Evolutionary conservation across 2,329 filamentous ascomycete genomes (phyloP), one percentile per base, ranked within the genome.

Genomic region (Zalaria obscura): DNA sequence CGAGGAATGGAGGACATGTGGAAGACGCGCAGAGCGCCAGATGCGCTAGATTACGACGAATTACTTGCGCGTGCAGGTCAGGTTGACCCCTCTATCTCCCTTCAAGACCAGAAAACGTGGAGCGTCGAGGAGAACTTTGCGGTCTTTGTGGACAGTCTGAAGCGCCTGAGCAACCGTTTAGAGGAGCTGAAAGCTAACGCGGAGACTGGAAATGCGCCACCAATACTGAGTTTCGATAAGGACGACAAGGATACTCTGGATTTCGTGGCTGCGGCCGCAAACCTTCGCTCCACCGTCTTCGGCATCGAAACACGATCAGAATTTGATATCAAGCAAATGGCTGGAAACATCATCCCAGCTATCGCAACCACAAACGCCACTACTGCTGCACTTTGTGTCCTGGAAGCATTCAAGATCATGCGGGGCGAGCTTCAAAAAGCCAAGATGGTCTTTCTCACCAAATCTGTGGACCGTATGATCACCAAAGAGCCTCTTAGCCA

Each of bases 351-450:
- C 53, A 98, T 98, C 46, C 91, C 91, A 1, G 91, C 91, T 2
- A 98, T 98, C 56, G 91, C 91, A 4, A 98, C 91, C 0, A 96
- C 91, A 0, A 98, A 98, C 59, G 91, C 91, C 10, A 93, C 96
- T 59, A 89, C 91, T 2, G 91, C 91, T 10, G 83, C 86, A 8
- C 72, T 98, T 6, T 96, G 88, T 55, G 87, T 96, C 5, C 66
- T 98, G 26, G 82, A 96, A 59, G 80, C 88, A 0, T 91, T 93
- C 69, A 96, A 95, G 60, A 80, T 96, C 25, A 66, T 98, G 44
- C 80, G 72, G 54, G 75, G 77, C 18, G 76, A 88, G 38, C 80
- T 80, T 45, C 64, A 70, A 29, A 75, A 78, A 51, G 78, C 80
- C 0, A 88, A 81, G 58, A 89, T 91, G 72, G 80, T 93, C 8